Percentiles rank a stretch among this genome's conserved stretches.
Conservation (phyloP, 441 rosid genomes). For the Cnidoscolus chayamansa region DNA sequence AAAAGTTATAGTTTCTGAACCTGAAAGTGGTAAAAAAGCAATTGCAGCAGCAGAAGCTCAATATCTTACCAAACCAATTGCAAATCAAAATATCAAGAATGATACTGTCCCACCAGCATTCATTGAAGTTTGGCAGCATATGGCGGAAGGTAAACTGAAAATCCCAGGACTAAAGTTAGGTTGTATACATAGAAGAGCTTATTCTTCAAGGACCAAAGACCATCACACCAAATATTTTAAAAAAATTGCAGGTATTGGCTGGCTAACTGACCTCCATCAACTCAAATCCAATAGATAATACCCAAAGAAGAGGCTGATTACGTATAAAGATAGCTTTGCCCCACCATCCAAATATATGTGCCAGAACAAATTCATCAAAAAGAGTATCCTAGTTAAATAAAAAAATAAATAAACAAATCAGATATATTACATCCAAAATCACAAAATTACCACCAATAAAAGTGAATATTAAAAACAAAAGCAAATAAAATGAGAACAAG, state of each 20-base stretch:
- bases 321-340: constrained; percentile 97
- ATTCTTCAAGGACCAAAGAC: neutral
- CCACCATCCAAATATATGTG: constrained; percentile 99
- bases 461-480: neutral
- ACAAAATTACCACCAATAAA: neutral
- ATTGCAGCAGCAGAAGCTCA: constrained; percentile 1
- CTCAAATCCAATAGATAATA: constrained; percentile 96
- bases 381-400: constrained; percentile 61
- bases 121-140: constrained; percentile 99
- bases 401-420: constrained; percentile 13
- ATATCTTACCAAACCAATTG: constrained; percentile 97
- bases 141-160: constrained; percentile 93
- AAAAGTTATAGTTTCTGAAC: too few species aligned
- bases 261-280: constrained; percentile 76
- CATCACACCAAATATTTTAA: neutral
- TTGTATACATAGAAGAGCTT: constrained; percentile 7
- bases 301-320: constrained; percentile 98
- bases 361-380: constrained; percentile 94
- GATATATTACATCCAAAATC: constrained; percentile 14
- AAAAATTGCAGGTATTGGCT: neutral
- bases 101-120: constrained; percentile 99
- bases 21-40: constrained; percentile 1
- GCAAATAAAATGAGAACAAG: constrained; percentile 11
- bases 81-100: constrained; percentile 92
- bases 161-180: constrained; percentile 24